Percentiles rank a stretch among this genome's conserved stretches.
Evolutionary conservation across 495 filamentous ascomycete species (phyloP).

Genomic region (Neurospora africana): DNA sequence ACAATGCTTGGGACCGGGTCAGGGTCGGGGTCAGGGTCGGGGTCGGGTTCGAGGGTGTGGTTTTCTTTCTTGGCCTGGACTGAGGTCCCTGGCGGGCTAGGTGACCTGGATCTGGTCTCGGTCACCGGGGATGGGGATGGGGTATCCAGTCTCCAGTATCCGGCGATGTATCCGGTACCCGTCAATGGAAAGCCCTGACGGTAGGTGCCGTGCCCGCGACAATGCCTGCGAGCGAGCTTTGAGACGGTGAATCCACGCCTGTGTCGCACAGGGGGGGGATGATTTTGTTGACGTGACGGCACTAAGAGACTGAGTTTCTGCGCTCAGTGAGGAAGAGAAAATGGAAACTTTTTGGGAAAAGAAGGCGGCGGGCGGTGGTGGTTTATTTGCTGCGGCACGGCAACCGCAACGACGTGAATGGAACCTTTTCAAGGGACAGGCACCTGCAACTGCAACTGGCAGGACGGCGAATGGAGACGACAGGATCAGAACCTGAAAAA

Average conservation of each 20-base stretch:
- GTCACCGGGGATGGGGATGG: neutral
- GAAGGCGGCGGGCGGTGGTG: neutral
- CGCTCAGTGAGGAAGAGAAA: neutral
- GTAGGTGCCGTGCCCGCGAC: neutral
- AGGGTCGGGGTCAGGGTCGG: neutral
- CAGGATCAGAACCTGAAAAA: neutral
- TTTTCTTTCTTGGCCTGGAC: neutral
- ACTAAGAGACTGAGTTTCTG: neutral
- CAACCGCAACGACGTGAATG: neutral
- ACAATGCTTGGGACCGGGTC: neutral
- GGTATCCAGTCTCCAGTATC: neutral
- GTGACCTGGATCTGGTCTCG: neutral
- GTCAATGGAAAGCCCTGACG: neutral
- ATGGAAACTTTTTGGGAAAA: neutral
- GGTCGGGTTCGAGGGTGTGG: neutral
- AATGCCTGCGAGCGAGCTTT: neutral
- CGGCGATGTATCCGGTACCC: neutral
- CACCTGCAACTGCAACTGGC: neutral
- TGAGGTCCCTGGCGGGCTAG: neutral
- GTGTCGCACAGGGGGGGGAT: neutral
- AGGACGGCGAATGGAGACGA: neutral
- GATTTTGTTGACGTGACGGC: neutral
- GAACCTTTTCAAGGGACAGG: neutral
- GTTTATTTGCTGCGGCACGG: neutral
- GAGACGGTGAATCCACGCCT: neutral